Conservation (phyloP, 768 basidiomycete species). For the Hygrocybe punicea region DNA sequence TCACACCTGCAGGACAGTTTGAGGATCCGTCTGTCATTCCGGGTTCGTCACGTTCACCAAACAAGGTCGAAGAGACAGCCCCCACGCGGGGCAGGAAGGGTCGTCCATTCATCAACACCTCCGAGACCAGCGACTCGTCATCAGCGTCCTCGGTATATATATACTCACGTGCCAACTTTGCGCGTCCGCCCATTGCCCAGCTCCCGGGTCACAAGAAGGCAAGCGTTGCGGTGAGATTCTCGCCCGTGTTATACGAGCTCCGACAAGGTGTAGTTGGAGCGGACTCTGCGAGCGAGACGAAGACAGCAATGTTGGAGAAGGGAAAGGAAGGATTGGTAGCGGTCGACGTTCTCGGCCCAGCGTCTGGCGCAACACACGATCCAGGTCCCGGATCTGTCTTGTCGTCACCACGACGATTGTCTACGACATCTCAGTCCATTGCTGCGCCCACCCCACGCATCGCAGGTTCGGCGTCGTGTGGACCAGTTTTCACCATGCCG, state of each 20-base stretch:
- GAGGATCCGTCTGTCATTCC: constrained; percentile 77
- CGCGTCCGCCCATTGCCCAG: constrained; percentile 88
- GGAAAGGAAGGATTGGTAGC: constrained; percentile 59
- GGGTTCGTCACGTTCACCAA: constrained; percentile 17
- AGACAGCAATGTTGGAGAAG: constrained; percentile 62
- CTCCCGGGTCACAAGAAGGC: constrained; percentile 96
- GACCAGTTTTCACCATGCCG: constrained; percentile 25
- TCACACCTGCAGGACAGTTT: constrained; percentile 96
- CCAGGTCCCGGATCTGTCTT: constrained; percentile 11
- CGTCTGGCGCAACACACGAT: constrained; percentile 8
- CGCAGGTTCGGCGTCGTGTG: constrained; percentile 21
- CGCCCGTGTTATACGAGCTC: constrained; percentile 90
- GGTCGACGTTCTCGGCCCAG: constrained; percentile 56
- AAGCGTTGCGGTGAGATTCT: constrained; percentile 90
- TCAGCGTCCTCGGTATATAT: constrained; percentile 74
- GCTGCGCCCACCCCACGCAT: constrained; percentile 49
- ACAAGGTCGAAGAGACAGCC: constrained; percentile 35
- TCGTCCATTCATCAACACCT: constrained; percentile 42
- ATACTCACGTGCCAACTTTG: constrained; percentile 93
- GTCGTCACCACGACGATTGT: constrained; percentile 34
- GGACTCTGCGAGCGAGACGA: constrained; percentile 30
- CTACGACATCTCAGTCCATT: constrained; percentile 30
- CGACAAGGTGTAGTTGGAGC: constrained; percentile 49
- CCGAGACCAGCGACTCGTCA: constrained; percentile 45
- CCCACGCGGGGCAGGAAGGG: constrained; percentile 59